Evolutionary conservation across 2,329 filamentous ascomycete species (phyloP).

Genomic region (Orbilia javanica): DNA sequence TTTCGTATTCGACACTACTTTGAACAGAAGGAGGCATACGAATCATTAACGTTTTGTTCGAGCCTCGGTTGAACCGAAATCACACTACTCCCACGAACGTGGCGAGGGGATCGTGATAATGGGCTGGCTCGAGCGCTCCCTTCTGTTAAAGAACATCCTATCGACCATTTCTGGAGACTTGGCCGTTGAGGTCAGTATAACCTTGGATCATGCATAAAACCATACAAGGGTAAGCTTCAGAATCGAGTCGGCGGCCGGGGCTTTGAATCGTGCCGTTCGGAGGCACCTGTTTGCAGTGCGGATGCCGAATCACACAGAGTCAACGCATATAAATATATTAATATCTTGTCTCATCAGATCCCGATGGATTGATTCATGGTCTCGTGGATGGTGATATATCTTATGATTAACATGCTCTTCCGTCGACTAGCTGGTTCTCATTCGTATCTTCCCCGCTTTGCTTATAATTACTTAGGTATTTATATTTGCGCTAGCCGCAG

Average conservation of each 20-base stretch:
- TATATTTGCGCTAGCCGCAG: no score
- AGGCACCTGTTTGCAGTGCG: background rate
- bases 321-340: background rate
- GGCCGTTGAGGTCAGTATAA: constrained; percentile 9
- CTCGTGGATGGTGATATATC: constrained; percentile 2
- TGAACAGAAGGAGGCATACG: constrained; percentile 1
- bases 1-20: background rate
- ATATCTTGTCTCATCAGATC: no score
- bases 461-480: background rate
- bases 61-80: constrained; percentile 37
- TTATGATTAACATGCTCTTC: background rate
- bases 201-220: background rate
- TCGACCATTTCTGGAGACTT: constrained; percentile 42
- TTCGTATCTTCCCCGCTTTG: background rate
- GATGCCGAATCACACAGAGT: constrained; percentile 5
- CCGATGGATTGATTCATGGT: background rate
- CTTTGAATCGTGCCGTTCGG: constrained; percentile 19
- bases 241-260: background rate
- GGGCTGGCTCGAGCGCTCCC: no score
- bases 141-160: background rate
- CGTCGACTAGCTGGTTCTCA: background rate
- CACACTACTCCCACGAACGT: background rate
- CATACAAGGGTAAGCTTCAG: background rate
- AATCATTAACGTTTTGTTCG: background rate
- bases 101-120: constrained; percentile 5